These are phyloP conservation scores for Colletotrichum camelliae DNA, from an alignment of 2,329 filamentous ascomycete genomes.

Conservation along the genomic window DNA sequence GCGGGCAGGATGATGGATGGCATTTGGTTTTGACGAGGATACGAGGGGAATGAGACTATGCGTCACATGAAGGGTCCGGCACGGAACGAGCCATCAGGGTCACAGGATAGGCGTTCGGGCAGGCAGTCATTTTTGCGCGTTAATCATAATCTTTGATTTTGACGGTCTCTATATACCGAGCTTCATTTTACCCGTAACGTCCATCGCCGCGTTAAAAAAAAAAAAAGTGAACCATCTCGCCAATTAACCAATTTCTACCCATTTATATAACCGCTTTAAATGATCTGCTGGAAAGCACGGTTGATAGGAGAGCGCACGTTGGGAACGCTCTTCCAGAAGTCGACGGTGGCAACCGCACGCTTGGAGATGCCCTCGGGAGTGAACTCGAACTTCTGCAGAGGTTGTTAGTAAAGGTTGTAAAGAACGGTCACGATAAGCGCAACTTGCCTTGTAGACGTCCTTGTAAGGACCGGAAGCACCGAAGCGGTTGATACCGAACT, in stretches of 20 bases:
- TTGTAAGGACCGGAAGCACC: slow-evolving; percentile 97
- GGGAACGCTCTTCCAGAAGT: slow-evolving; percentile 95
- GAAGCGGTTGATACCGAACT: slow-evolving; percentile 99
- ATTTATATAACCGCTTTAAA: slow-evolving; percentile 60
- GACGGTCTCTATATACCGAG: slow-evolving; percentile 23
- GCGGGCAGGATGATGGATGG: background rate
- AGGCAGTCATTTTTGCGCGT: background rate
- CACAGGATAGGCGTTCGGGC: slow-evolving; percentile 5
- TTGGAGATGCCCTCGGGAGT: slow-evolving; percentile 96
- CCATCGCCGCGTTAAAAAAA: slow-evolving; percentile 19
- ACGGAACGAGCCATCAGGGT: background rate
- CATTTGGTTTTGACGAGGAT: background rate
- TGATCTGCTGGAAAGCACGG: slow-evolving; percentile 96
- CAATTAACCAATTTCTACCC: slow-evolving; percentile 21
- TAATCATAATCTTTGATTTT: slow-evolving; percentile 24
- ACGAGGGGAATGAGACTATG: slow-evolving; percentile 9
- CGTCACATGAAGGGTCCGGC: background rate
- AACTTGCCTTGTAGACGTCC: slow-evolving; percentile 88
- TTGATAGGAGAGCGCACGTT: slow-evolving; percentile 95
- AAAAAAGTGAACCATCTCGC: slow-evolving; percentile 4
- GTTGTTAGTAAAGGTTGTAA: slow-evolving; percentile 38
- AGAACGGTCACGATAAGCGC: background rate
- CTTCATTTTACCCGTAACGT: slow-evolving; percentile 21
- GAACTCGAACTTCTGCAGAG: slow-evolving; percentile 93
- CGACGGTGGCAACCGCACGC: slow-evolving; percentile 87